phyloP scores from a whole-genome alignment of 371 early-diverging fungal species.

The Mucor irregularis region DNA sequence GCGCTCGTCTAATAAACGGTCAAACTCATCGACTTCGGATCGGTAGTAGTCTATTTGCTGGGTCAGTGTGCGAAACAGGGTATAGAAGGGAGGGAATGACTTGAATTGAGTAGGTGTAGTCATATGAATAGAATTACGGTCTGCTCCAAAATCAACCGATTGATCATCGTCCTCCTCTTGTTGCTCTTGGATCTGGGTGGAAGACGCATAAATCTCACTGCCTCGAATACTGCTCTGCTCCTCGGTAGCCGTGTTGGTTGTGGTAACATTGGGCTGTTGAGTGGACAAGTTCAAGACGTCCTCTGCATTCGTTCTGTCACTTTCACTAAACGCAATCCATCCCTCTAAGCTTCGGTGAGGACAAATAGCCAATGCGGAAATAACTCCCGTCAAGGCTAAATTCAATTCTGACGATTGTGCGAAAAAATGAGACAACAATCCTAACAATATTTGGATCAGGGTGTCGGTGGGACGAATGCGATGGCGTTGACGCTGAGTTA shows the following conservation, averaged over 20 bases:
- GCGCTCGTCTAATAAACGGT: conserved; percentile 55
- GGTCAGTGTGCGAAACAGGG: conserved; percentile 60
- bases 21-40: conserved; percentile 59
- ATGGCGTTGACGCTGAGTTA: conserved; percentile 29
- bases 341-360: conserved; percentile 76
- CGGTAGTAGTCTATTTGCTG: conserved; percentile 70
- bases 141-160: conserved; percentile 48
- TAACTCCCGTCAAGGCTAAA: conserved; percentile 85
- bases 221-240: conserved; percentile 11
- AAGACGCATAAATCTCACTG: conserved; percentile 32
- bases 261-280: background rate
- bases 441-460: conserved; percentile 63
- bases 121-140: conserved; percentile 32
- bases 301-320: conserved; percentile 52
- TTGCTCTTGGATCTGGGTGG: conserved; percentile 8
- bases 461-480: conserved; percentile 65
- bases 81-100: conserved; percentile 65
- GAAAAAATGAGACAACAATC: conserved; percentile 75
- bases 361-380: conserved; percentile 81
- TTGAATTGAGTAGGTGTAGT: conserved; percentile 49
- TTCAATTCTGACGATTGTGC: conserved; percentile 87
- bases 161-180: conserved; percentile 52
- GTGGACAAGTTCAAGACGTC: conserved; percentile 21
- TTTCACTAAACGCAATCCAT: conserved; percentile 73
- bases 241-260: background rate